Percentiles rank a stretch among this genome's conserved stretches.
phyloP scores from a whole-genome alignment of 495 filamentous ascomycete genomes.

The Alectoria sarmentosa region DNA sequence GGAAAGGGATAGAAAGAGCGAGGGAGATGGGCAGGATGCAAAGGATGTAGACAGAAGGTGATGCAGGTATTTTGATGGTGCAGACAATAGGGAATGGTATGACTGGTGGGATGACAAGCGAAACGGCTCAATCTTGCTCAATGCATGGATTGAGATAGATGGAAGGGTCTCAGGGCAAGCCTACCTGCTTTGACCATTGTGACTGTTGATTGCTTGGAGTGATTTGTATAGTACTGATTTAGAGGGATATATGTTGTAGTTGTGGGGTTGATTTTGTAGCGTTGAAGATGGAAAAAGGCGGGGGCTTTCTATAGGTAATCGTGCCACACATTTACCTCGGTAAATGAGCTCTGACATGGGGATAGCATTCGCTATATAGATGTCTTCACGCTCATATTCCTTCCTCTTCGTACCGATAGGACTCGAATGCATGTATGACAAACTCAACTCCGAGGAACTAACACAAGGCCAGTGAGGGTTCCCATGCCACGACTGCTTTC shows the following conservation, averaged over 20 bases:
- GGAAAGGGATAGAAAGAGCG: background rate
- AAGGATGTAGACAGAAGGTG: too few relatives aligned
- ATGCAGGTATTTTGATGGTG: conserved; percentile 8
- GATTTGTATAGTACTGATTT: background rate
- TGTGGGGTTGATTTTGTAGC: background rate
- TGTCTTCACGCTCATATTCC: too few relatives aligned
- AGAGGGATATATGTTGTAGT: background rate
- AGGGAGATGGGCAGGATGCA: background rate
- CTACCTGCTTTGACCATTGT: conserved; percentile 93
- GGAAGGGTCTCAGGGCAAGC: conserved; percentile 32
- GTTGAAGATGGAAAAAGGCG: too few relatives aligned
- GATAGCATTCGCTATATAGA: too few relatives aligned
- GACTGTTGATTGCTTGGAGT: background rate
- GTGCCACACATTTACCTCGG: too few relatives aligned
- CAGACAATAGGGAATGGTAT: conserved; percentile 3
- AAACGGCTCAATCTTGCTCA: conserved; percentile 53
- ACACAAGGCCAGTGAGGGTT: too few relatives aligned
- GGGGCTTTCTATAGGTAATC: too few relatives aligned
- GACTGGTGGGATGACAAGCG: conserved; percentile 14
- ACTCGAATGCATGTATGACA: too few relatives aligned
- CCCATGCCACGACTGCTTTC: background rate
- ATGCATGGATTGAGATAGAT: conserved; percentile 7
- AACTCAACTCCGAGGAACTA: too few relatives aligned
- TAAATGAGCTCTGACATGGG: background rate
- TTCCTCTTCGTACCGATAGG: too few relatives aligned